Percentiles rank a stretch among this genome's conserved stretches.
phyloP scores from a whole-genome alignment of 352 stramenopile species.

The Phytophthora megakarya region DNA sequence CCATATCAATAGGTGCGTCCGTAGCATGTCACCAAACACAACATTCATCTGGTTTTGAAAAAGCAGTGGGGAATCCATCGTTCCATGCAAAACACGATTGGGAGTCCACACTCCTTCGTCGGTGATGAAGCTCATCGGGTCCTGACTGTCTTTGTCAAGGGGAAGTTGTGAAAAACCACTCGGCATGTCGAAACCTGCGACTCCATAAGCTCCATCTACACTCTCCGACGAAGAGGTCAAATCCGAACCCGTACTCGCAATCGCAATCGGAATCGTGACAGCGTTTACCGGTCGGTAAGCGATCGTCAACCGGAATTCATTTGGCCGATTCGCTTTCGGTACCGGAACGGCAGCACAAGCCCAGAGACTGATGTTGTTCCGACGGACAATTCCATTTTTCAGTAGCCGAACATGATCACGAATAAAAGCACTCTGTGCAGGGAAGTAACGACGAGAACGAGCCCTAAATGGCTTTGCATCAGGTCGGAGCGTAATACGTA shows the following conservation, averaged over 20 bases:
- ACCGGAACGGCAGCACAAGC: constrained; percentile 16
- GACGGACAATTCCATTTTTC: constrained; percentile 2
- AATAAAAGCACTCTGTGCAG: neutral
- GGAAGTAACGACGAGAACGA: neutral
- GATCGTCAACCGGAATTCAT: constrained; percentile 27
- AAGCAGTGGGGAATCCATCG: constrained; percentile 1
- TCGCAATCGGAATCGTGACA: neutral
- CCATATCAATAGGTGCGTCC: no score
- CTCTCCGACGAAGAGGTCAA: constrained; percentile 2
- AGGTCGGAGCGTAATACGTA: neutral
- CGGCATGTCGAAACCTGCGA: constrained; percentile 26
- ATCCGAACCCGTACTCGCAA: constrained; percentile 2
- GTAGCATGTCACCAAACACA: constrained; percentile 14
- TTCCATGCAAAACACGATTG: constrained; percentile 7
- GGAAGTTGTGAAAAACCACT: constrained; percentile 30
- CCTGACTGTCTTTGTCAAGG: constrained; percentile 15
- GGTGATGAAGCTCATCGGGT: constrained; percentile 32
- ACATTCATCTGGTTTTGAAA: constrained; percentile 31
- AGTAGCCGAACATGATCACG: neutral
- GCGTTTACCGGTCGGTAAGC: constrained; percentile 24
- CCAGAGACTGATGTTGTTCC: constrained; percentile 12
- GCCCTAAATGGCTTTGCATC: neutral
- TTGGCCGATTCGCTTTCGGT: neutral
- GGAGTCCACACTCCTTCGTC: constrained; percentile 27
- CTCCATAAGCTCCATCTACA: constrained; percentile 6